Evolutionary conservation across 306 rosid genomes (phyloP).

Genomic region (Fagus sylvatica): DNA sequence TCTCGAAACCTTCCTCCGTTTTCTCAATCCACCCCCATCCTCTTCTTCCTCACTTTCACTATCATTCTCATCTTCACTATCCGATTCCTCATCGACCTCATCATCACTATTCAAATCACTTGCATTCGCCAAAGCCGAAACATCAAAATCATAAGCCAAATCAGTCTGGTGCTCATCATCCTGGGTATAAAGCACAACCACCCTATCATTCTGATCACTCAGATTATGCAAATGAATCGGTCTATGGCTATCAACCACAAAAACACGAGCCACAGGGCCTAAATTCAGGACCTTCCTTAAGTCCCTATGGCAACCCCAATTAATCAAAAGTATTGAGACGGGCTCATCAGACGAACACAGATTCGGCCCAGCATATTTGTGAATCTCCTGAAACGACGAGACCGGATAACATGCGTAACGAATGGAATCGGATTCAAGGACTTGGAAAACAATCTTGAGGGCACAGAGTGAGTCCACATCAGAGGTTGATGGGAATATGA

Average conservation of each 20-base stretch:
- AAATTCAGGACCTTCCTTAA: constrained; percentile 46
- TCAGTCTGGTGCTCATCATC: constrained; percentile 87
- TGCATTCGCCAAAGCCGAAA: constrained; percentile 72
- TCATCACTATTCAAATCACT: constrained; percentile 53
- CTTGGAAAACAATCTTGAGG: constrained; percentile 65
- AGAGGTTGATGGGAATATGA: constrained; percentile 89
- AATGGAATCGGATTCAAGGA: constrained; percentile 81
- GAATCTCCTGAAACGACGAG: constrained; percentile 80
- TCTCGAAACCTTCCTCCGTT: constrained; percentile 47
- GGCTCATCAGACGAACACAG: constrained; percentile 42
- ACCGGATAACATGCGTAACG: constrained; percentile 80
- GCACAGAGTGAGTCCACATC: constrained; percentile 90
- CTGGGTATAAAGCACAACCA: constrained; percentile 67
- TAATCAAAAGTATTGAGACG: constrained; percentile 60
- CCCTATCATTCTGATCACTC: constrained; percentile 64
- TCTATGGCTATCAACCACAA: constrained; percentile 86
- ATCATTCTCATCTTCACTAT: constrained; percentile 46
- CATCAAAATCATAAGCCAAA: constrained; percentile 71
- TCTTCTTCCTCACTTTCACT: constrained; percentile 51
- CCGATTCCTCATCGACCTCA: constrained; percentile 44
- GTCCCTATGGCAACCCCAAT: constrained; percentile 89
- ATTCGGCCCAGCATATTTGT: constrained; percentile 44
- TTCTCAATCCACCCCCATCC: constrained; percentile 38
- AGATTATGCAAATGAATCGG: constrained; percentile 86
- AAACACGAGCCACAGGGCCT: constrained; percentile 52